phyloP scores from a whole-genome alignment of 2,329 filamentous ascomycete species.

The Alternaria atra region DNA sequence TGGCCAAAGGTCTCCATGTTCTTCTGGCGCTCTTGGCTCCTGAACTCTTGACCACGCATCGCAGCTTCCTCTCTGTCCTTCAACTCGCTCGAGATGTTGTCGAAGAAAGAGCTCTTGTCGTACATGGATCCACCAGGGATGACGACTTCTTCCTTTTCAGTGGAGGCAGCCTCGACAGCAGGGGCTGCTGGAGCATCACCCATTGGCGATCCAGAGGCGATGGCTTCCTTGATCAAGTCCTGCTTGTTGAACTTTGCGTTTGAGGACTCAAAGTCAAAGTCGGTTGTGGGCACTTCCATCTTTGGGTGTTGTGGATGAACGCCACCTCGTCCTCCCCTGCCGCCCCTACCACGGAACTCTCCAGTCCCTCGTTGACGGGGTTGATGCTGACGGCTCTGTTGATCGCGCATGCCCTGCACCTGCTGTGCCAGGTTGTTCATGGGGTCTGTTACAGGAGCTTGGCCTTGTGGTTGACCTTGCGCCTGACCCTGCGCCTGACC shows the following conservation, averaged over 20 bases:
- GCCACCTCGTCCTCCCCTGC: conserved; percentile 58
- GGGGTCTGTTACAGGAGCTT: conserved; percentile 47
- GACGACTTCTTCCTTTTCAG: conserved; percentile 57
- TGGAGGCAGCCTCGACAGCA: conserved; percentile 48
- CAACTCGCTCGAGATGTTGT: conserved; percentile 95
- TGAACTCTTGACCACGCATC: conserved; percentile 79
- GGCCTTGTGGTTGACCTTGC: conserved; percentile 24
- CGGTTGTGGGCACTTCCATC: conserved; percentile 87
- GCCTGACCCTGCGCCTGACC: conserved; percentile 29
- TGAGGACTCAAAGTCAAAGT: conserved; percentile 88
- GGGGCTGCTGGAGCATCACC: conserved; percentile 53
- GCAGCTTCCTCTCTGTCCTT: conserved; percentile 83
- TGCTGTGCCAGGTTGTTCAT: conserved; percentile 78
- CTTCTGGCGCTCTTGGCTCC: conserved; percentile 89
- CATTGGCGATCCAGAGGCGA: conserved; percentile 77
- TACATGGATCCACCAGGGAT: conserved; percentile 66
- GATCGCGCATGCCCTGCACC: conserved; percentile 79
- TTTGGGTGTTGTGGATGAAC: conserved; percentile 60
- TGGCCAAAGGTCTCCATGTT: conserved; percentile 99
- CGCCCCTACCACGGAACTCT: conserved; percentile 55
- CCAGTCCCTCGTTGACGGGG: conserved; percentile 58
- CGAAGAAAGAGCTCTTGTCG: conserved; percentile 92
- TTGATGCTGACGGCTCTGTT: conserved; percentile 61
- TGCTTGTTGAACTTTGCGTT: conserved; percentile 93
- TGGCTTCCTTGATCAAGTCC: conserved; percentile 87